phyloP scores from a whole-genome alignment of 805 yeast genomes.

The Starmera pachycereana region DNA sequence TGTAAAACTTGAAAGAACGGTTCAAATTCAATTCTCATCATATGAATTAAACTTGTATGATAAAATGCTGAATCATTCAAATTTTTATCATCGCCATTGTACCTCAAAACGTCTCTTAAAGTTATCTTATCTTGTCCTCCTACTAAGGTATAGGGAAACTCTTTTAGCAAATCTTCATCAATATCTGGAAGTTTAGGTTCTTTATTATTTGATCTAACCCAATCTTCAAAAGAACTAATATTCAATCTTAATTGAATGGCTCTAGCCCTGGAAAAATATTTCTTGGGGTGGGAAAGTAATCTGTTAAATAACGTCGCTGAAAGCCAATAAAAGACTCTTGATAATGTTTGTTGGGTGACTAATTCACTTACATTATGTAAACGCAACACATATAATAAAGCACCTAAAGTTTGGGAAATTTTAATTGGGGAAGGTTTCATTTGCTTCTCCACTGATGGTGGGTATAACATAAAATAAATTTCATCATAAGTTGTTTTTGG shows the following conservation, averaged over 20 bases:
- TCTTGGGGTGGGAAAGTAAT: conserved; percentile 47
- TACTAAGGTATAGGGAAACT: conserved; percentile 25
- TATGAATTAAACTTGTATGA: conserved; percentile 52
- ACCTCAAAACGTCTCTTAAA: conserved; percentile 6
- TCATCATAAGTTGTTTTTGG: conserved; percentile 52
- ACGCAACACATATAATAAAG: conserved; percentile 75
- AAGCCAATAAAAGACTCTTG: conserved; percentile 72
- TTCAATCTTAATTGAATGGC: conserved; percentile 89
- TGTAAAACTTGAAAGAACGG: conserved; percentile 76
- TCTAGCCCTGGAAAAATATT: conserved; percentile 64
- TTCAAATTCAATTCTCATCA: conserved; percentile 57
- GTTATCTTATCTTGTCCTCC: background rate
- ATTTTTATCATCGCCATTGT: conserved; percentile 18
- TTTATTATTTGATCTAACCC: conserved; percentile 50
- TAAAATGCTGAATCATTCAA: conserved; percentile 46
- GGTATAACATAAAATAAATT: conserved; percentile 65
- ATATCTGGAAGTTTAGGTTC: conserved; percentile 23
- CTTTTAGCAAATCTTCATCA: conserved; percentile 26
- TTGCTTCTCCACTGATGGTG: conserved; percentile 73
- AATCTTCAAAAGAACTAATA: conserved; percentile 79
- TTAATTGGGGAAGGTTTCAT: conserved; percentile 85
- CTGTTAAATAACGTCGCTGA: conserved; percentile 66
- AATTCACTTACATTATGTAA: conserved; percentile 73
- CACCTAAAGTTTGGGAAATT: conserved; percentile 79
- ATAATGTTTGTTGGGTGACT: conserved; percentile 66